Base-by-base conservation (phyloP, 2,329 filamentous ascomycete genomes). In the Paracorniculantispora psalliotae region DNA sequence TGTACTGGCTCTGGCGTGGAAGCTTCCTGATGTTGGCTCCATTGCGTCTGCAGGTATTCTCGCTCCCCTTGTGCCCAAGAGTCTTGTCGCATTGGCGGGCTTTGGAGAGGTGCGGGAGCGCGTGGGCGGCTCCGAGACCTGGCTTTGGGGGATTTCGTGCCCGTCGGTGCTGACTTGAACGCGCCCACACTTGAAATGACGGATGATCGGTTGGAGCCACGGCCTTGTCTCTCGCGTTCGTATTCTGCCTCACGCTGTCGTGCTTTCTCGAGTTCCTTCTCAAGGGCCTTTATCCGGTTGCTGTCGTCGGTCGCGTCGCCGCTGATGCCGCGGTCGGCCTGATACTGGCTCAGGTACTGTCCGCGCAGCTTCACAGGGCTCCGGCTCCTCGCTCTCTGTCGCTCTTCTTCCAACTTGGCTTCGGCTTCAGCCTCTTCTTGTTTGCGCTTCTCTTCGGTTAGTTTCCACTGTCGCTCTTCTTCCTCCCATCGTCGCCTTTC, bases 331-430 rank as follows among this genome's bases (percentile, higher is more conserved):
- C 89, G 85, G 64, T 91, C 87, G 21, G 87, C 85, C 70, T 91
- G 88, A 70, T 96, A 96, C 69, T 96, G 89, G 68, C 90, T 93
- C 53, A 96, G 81, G 66, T 88, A 92, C 69, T 96, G 92, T 2
- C 92, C 92, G 61, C 87, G 88, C 23, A 96, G 78, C 62, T 87
- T 84, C 39, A 81, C 79, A 66, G 92, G 87, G 67, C 83, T 87
- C 61, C 84, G 81, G 48, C 79, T 81, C 61, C 84, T 81, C 59
- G 83, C 79, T 60, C 83, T 79, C 66, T 80, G 79, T 50, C 88
- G 83, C 68, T 93, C 89, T 60, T 87, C 79, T 51, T 84, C 83
- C 33, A 92, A 71, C 43, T 81, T 81, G 12, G 83, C 82, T 66
- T 92, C 87, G 2, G 86, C 84, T 63, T 89, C 89, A 35, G 83